A percentile compares a stretch with the other conserved stretches of the same genome.
Conservation (phyloP, 345 rosid species). For the Linum usitatissimum region DNA sequence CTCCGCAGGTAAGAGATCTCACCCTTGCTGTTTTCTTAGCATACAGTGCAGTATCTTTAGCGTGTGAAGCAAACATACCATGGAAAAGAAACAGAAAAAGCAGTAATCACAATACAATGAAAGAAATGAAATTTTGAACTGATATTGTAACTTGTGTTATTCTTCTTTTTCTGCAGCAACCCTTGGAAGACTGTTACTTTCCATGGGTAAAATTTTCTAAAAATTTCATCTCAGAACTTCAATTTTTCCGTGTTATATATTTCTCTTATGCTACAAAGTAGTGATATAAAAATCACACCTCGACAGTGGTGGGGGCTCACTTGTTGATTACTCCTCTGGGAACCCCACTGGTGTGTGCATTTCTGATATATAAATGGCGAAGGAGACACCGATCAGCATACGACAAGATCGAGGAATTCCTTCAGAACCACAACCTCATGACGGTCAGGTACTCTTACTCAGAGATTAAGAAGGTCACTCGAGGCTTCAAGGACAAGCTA, state of each 20-base stretch:
- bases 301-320: neutral
- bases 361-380: neutral
- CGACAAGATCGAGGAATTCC: neutral
- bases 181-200: neutral
- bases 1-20: neutral
- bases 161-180: neutral
- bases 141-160: neutral
- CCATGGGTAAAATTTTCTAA: neutral
- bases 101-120: too few species aligned
- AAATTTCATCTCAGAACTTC: neutral
- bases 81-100: neutral
- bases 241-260: neutral
- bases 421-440: neutral
- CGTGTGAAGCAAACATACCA: too few species aligned
- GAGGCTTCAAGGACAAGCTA: constrained; percentile 5
- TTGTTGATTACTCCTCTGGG: neutral
- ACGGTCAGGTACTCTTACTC: constrained; percentile 2
- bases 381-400: constrained; percentile 1
- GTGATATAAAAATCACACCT: neutral
- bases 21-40: neutral
- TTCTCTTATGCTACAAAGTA: neutral
- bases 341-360: neutral
- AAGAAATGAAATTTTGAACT: too few species aligned
- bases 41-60: too few species aligned
- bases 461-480: neutral